A percentile compares a stretch with the other conserved stretches of the same genome.
Conservation (phyloP, 1,284 basidiomycete species). For the Fistulina hepatica region DNA sequence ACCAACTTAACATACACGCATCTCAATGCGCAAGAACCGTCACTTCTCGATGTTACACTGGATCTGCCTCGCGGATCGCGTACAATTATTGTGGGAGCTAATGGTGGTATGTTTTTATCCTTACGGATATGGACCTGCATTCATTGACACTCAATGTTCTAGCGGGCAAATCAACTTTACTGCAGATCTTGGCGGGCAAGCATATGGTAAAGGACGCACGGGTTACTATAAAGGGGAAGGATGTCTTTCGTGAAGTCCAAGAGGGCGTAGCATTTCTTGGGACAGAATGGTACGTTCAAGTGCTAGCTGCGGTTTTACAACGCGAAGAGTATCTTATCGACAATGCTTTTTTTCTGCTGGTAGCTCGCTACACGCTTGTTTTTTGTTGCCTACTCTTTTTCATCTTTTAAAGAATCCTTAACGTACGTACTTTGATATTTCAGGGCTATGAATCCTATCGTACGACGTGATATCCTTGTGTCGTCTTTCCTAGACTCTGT, state of each 20-base stretch:
- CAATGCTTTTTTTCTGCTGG: no score
- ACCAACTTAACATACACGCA: constrained; percentile 62
- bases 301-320: no score
- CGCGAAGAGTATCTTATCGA: no score
- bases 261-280: constrained; percentile 84
- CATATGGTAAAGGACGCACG: constrained; percentile 62
- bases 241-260: constrained; percentile 74
- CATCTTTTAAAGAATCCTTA: neutral
- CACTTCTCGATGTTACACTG: constrained; percentile 60
- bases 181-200: constrained; percentile 93
- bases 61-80: constrained; percentile 63
- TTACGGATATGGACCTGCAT: constrained; percentile 1
- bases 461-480: constrained; percentile 83
- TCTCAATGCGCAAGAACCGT: constrained; percentile 27
- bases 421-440: constrained; percentile 3
- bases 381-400: constrained; percentile 3
- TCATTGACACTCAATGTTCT: constrained; percentile 9
- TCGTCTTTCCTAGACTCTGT: constrained; percentile 89
- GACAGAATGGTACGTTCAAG: constrained; percentile 75
- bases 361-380: no score
- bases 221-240: constrained; percentile 65
- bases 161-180: constrained; percentile 93
- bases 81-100: constrained; percentile 82
- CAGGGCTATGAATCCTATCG: constrained; percentile 95
- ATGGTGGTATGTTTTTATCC: constrained; percentile 54